phyloP scores from a whole-genome alignment of 1,139 yeast genomes.

The Yarrowia galli region DNA sequence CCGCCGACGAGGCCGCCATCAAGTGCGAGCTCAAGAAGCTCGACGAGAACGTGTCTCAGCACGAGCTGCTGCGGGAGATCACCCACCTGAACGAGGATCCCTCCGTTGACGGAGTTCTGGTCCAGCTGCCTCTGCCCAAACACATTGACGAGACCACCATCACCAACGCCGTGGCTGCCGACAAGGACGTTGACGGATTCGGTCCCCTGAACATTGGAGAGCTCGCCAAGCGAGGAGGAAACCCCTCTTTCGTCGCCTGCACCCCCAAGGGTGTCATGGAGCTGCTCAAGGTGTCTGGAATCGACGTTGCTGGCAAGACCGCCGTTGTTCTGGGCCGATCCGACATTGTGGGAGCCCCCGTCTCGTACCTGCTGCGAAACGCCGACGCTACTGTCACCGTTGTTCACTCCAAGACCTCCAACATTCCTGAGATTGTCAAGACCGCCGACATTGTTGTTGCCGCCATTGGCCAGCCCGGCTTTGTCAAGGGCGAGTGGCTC shows the following conservation, averaged over 20 bases:
- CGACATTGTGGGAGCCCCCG: constrained; percentile 95
- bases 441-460: constrained; percentile 90
- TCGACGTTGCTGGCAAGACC: constrained; percentile 73
- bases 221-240: constrained; percentile 84
- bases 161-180: constrained; percentile 77
- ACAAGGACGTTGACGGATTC: constrained; percentile 96
- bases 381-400: constrained; percentile 88
- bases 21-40: constrained; percentile 49
- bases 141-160: constrained; percentile 79
- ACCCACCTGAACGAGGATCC: constrained; percentile 70
- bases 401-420: constrained; percentile 76
- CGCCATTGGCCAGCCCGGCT: constrained; percentile 86
- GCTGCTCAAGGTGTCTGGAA: constrained; percentile 69
- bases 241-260: constrained; percentile 88
- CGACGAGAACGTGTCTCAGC: constrained; percentile 49
- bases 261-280: constrained; percentile 95
- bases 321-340: constrained; percentile 97
- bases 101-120: constrained; percentile 83
- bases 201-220: constrained; percentile 92
- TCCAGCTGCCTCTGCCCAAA: constrained; percentile 90
- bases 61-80: constrained; percentile 65
- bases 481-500: constrained; percentile 89
- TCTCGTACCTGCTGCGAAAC: constrained; percentile 78
- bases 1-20: constrained; percentile 62
- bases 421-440: constrained; percentile 65